A percentile compares a stretch with the other conserved stretches of the same genome.
These are phyloP conservation scores for Daldinia vernicosa DNA, from an alignment of 495 filamentous ascomycete genomes.

Conservation along the genomic window DNA sequence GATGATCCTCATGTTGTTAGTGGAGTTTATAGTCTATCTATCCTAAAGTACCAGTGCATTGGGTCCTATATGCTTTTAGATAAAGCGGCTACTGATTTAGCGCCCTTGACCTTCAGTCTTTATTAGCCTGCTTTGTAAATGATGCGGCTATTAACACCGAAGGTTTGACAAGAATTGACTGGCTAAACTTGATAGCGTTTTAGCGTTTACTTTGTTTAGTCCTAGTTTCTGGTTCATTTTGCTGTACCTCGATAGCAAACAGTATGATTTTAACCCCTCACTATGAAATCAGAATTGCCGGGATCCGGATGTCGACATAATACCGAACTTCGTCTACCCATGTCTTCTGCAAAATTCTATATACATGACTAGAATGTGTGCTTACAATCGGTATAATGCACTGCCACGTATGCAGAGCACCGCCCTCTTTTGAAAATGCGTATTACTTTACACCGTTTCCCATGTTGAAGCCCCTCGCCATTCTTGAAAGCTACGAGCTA, in stretches of 20 bases:
- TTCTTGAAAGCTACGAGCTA: neutral
- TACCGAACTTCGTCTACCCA: slow-evolving; percentile 18
- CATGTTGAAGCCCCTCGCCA: neutral
- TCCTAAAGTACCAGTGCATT: neutral
- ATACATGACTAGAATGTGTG: neutral
- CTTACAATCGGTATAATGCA: slow-evolving; percentile 1
- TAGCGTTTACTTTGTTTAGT: slow-evolving; percentile 11
- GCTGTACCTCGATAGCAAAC: slow-evolving; percentile 15
- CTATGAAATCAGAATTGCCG: slow-evolving; percentile 14
- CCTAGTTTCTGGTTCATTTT: neutral
- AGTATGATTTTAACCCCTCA: slow-evolving; percentile 27
- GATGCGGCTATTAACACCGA: neutral
- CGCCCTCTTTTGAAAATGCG: slow-evolving; percentile 11
- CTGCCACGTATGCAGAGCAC: slow-evolving; percentile 1
- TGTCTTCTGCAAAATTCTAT: neutral
- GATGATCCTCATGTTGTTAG: slow-evolving; percentile 24
- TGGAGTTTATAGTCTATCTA: neutral
- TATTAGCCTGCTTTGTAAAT: neutral
- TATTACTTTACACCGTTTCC: neutral
- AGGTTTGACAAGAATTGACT: neutral
- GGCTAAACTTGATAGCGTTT: slow-evolving; percentile 15
- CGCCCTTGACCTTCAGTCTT: neutral
- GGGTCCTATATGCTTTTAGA: neutral
- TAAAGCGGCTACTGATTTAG: neutral
- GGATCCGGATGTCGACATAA: slow-evolving; percentile 11